Base-by-base conservation (phyloP, 306 rosid genomes). In the Quercus rubra region DNA sequence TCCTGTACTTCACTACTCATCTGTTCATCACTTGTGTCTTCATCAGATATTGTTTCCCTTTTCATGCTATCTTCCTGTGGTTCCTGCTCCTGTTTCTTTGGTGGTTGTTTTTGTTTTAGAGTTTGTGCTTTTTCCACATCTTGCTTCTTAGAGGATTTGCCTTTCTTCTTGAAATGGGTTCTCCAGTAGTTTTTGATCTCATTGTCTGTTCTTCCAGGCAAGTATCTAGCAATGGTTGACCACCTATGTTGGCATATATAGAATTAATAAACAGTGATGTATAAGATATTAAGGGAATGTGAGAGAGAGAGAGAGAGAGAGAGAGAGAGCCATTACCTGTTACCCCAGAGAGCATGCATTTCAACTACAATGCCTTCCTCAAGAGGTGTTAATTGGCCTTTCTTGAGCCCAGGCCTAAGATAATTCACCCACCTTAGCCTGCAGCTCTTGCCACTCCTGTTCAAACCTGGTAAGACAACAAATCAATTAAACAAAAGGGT, bases 371-470 rank as follows among this genome's bases (percentile, higher is more conserved):
- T 83, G 88, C 74, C 91, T 89, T 86, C 89, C 84, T 92, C 97
- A 18, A 77, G 75, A 30, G 92, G 90, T 23, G 92, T 83, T 71
- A 92, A 49, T 7, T 86, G 92, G 46, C 90, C 89, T 82, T 81
- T 90, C 84, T 92, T 92, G 5, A 92, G 90, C 5, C 92, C 97
- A 0, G 95, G 95, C 82, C 87, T 90, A 51, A 92, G 80, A 83
- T 92, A 92, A 70, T 92, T 92, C 66, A 90, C 94, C 94, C 97
- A 92, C 80, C 97, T 89, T 64, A 92, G 82, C 70, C 97, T 87
- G 85, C 94, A 87, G 79, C 97, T 92, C 78, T 92, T 92, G 25
- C 97, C 97, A 67, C 79, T 89, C 76, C 95, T 86, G 38, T 89
- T 90, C 81, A 92, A 70, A 4, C 92, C 95, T 90, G 78, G 15